These are phyloP conservation scores for Beauveria sp. DNA, from an alignment of 2,329 filamentous ascomycete species.

Conservation along the genomic window DNA sequence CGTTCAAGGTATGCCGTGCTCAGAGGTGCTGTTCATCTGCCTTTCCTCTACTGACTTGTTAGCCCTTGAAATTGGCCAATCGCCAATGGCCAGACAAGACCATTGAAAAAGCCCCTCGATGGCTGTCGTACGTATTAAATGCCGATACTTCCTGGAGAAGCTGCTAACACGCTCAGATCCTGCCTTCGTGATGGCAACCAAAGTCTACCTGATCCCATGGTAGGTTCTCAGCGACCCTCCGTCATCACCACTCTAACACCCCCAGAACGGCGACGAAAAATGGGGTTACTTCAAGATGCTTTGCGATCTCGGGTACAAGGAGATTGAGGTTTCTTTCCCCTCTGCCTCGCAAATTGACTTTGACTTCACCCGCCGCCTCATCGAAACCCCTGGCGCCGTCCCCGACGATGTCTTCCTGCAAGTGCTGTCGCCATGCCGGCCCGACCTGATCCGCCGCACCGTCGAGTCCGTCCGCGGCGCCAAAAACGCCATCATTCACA, in stretches of 20 bases:
- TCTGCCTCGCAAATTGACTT: constrained; percentile 93
- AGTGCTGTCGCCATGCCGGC: constrained; percentile 84
- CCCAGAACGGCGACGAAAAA: constrained; percentile 86
- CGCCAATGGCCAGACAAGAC: constrained; percentile 79
- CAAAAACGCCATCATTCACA: constrained; percentile 90
- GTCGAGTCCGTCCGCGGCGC: constrained; percentile 82
- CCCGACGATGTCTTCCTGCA: constrained; percentile 89
- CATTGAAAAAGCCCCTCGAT: constrained; percentile 78
- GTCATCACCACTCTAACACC: constrained; percentile 2
- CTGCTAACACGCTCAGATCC: constrained; percentile 23
- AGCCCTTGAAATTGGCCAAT: constrained; percentile 51
- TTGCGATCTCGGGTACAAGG: constrained; percentile 86
- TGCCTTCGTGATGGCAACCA: constrained; percentile 86
- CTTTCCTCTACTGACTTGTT: constrained; percentile 17
- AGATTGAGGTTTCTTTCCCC: constrained; percentile 94
- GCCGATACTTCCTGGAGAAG: too few relatives aligned
- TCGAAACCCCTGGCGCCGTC: constrained; percentile 74
- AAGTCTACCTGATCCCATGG: constrained; percentile 88
- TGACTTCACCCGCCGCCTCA: constrained; percentile 81
- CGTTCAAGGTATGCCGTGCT: constrained; percentile 33
- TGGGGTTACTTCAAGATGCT: constrained; percentile 95
- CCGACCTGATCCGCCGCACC: constrained; percentile 82
- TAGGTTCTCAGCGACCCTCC: constrained; percentile 31
- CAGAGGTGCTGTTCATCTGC: too few relatives aligned
- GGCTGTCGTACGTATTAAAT: constrained; percentile 56